A percentile compares a stretch with the other conserved stretches of the same genome.
These are phyloP conservation scores for Neodidymelliopsis sp. DNA, from an alignment of 2,329 filamentous ascomycete genomes.

Conservation along the genomic window DNA sequence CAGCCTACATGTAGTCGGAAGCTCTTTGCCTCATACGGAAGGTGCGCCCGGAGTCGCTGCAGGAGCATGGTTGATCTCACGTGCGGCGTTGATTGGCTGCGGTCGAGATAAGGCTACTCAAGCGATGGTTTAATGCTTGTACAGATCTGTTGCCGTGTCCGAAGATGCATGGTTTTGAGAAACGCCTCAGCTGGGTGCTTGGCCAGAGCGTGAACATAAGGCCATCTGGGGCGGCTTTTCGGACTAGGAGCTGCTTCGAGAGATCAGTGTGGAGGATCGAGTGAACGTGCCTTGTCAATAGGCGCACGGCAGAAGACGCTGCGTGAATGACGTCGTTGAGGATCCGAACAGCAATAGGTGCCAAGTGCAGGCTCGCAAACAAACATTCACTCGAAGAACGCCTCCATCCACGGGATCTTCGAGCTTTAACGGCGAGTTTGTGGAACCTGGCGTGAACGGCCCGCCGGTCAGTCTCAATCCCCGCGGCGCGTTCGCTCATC, in stretches of 20 bases:
- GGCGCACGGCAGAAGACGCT: constrained; percentile 9
- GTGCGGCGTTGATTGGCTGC: constrained; percentile 43
- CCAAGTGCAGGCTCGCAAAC: constrained; percentile 1
- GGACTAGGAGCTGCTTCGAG: constrained; percentile 11
- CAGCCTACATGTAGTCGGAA: constrained; percentile 20
- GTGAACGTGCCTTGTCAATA: constrained; percentile 23
- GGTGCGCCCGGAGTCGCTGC: constrained; percentile 44
- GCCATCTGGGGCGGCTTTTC: neutral
- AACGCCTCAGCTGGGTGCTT: neutral
- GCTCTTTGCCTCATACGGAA: constrained; percentile 44
- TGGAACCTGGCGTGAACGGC: constrained; percentile 9
- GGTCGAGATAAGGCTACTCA: constrained; percentile 31
- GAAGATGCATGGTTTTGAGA: constrained; percentile 17
- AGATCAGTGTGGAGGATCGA: neutral
- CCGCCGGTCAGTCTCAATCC: constrained; percentile 10
- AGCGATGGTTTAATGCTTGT: constrained; percentile 28
- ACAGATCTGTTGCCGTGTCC: constrained; percentile 22
- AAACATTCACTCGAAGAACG: neutral
- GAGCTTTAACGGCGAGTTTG: neutral
- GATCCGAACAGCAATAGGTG: constrained; percentile 3
- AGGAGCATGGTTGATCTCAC: constrained; percentile 32
- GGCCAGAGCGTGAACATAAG: constrained; percentile 12
- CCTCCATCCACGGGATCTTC: neutral
- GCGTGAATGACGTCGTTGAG: constrained; percentile 1
- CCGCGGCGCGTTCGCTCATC: constrained; percentile 6